phyloP scores from a whole-genome alignment of 1,139 yeast species.

The Oligophagozyma castellii region DNA sequence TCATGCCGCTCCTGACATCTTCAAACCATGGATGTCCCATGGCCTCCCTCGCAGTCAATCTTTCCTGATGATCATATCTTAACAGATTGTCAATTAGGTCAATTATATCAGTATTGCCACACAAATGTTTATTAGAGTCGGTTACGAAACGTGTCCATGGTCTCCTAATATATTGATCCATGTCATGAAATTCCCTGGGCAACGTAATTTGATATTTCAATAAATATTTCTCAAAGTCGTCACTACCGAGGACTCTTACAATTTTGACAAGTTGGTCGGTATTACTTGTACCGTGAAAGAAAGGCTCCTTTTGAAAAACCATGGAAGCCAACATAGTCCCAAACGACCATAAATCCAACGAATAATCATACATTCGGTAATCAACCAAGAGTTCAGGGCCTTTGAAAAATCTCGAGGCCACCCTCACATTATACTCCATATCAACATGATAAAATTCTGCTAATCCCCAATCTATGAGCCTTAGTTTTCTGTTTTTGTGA shows the following conservation, averaged over 20 bases:
- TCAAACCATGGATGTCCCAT: constrained; percentile 60
- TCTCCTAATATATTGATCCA: constrained; percentile 67
- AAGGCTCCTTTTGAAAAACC: constrained; percentile 91
- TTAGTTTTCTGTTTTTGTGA: constrained; percentile 53
- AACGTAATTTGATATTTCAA: constrained; percentile 64
- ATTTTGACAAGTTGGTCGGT: constrained; percentile 93
- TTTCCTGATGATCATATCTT: constrained; percentile 86
- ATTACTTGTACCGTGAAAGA: constrained; percentile 92
- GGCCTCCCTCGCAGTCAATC: constrained; percentile 91
- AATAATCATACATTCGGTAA: constrained; percentile 84
- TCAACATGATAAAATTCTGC: constrained; percentile 97
- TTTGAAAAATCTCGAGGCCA: constrained; percentile 94
- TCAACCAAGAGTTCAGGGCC: constrained; percentile 97
- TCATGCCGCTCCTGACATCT: constrained; percentile 15
- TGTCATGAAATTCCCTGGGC: constrained; percentile 71
- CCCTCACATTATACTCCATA: constrained; percentile 90
- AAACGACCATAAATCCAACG: constrained; percentile 90
- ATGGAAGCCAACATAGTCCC: constrained; percentile 98
- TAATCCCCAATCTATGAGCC: constrained; percentile 96
- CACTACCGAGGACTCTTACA: constrained; percentile 86
- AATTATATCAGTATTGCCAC: constrained; percentile 50
- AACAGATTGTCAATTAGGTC: constrained; percentile 75
- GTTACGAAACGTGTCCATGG: constrained; percentile 84
- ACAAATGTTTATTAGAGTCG: constrained; percentile 56
- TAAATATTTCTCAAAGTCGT: constrained; percentile 60